Percentiles rank a stretch among this genome's conserved stretches.
These are phyloP conservation scores for Diaporthe vaccinii DNA, from an alignment of 2,329 filamentous ascomycete species.

Conservation along the genomic window DNA sequence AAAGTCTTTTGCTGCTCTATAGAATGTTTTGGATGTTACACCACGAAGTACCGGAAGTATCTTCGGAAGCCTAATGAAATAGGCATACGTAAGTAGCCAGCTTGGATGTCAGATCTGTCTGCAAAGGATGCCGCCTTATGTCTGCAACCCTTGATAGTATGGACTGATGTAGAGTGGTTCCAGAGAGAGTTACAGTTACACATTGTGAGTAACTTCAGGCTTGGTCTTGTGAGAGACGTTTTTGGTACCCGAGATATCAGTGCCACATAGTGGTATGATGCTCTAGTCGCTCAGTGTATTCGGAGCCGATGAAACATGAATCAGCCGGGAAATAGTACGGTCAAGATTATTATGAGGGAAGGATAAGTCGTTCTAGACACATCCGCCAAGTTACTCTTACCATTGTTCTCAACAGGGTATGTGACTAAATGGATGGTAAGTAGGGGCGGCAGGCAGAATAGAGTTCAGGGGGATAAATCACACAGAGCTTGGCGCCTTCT, in stretches of 20 bases:
- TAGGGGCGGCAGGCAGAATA: not conserved
- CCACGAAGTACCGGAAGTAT: too few species aligned
- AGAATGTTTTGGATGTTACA: not conserved
- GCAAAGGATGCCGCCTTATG: too few species aligned
- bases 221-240: too few species aligned
- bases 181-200: too few species aligned
- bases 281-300: not conserved
- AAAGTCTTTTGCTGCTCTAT: not conserved
- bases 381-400: not conserved
- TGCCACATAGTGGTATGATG: not conserved
- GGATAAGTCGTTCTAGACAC: not conserved
- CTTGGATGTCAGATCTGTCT: too few species aligned
- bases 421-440: not conserved
- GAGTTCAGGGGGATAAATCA: not conserved
- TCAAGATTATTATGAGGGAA: not conserved
- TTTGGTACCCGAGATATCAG: not conserved
- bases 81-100: too few species aligned
- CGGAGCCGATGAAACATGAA: not conserved
- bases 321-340: not conserved
- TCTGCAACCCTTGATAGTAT: too few species aligned
- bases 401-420: not conserved
- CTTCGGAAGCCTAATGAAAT: too few species aligned
- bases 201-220: too few species aligned
- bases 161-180: accelerated
- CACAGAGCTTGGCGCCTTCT: not conserved